Evolutionary conservation across 805 yeast species (phyloP).

Genomic region (Cyberlindnera mrakii): DNA sequence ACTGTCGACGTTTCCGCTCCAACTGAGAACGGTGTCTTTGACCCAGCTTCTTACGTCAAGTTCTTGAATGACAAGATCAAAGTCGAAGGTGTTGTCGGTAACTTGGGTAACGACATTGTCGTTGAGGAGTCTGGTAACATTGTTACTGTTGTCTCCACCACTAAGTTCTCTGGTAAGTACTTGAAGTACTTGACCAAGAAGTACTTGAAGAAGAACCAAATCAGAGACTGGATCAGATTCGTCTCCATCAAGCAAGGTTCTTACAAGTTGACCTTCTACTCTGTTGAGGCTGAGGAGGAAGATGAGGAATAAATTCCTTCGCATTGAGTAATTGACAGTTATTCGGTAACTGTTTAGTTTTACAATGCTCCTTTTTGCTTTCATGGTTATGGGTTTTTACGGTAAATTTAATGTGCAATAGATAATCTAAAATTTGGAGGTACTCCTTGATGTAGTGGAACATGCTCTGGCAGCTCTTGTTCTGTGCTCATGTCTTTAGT

Average conservation of each 20-base stretch:
- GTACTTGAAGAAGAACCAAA: conserved; percentile 99
- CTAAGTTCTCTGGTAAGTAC: conserved; percentile 99
- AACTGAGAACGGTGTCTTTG: conserved; percentile 95
- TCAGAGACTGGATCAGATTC: conserved; percentile 99
- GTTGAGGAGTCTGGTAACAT: conserved; percentile 86
- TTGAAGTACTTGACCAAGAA: conserved; percentile 99
- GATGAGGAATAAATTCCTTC: conserved; percentile 72
- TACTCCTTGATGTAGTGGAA: background rate
- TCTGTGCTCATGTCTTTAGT: too few relatives aligned
- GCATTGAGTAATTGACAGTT: conserved; percentile 13
- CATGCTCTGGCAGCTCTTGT: too few relatives aligned
- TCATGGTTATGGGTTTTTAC: conserved; percentile 12
- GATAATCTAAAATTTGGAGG: conserved; percentile 5
- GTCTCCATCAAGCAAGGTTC: conserved; percentile 92
- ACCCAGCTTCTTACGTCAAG: conserved; percentile 96
- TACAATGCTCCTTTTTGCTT: conserved; percentile 8
- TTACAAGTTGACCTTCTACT: conserved; percentile 98
- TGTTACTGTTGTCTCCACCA: conserved; percentile 80
- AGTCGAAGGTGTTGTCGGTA: conserved; percentile 94
- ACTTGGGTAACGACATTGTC: conserved; percentile 92
- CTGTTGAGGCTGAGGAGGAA: conserved; percentile 94
- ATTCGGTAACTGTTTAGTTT: conserved; percentile 11
- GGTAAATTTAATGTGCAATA: conserved; percentile 16
- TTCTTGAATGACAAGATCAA: conserved; percentile 98
- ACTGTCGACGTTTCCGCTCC: conserved; percentile 96